Conservation (phyloP, 331 rosid species). For the Pyrus hybrid region DNA sequence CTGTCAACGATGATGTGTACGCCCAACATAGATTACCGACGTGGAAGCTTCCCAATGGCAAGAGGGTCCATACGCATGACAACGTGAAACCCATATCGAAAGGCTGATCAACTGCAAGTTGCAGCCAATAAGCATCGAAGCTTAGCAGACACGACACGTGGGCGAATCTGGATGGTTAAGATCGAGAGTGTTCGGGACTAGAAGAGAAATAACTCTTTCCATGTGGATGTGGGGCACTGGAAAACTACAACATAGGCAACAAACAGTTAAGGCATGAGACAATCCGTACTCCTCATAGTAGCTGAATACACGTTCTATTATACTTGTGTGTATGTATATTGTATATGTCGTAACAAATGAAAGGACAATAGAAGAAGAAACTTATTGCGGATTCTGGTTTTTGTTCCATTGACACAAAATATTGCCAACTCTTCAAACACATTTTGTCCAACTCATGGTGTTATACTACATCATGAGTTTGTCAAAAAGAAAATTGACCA, state of each 20-base stretch:
- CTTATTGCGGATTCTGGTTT: too few species aligned
- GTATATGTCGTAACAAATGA: too few species aligned
- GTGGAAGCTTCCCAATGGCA: slow-evolving; percentile 36
- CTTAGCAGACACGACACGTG: slow-evolving; percentile 26
- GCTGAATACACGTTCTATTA: too few species aligned
- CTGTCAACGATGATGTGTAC: not conserved
- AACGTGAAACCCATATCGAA: too few species aligned
- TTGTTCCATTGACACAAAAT: too few species aligned
- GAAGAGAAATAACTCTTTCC: slow-evolving; percentile 19
- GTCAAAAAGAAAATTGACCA: too few species aligned
- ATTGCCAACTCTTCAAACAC: too few species aligned
- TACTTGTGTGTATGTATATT: too few species aligned
- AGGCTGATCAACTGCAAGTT: not conserved
- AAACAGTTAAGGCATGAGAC: not conserved
- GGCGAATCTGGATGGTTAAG: slow-evolving; percentile 22
- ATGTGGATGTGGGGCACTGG: not conserved
- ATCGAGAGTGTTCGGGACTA: slow-evolving; percentile 28
- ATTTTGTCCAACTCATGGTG: too few species aligned
- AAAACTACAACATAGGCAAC: not conserved
- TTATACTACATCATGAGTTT: too few species aligned
- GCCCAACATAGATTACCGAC: not conserved
- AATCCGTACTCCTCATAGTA: not conserved
- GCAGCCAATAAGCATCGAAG: not conserved
- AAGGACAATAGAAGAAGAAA: too few species aligned
- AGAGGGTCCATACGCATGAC: not conserved